A percentile compares a stretch with the other conserved stretches of the same genome.
phyloP scores from a whole-genome alignment of 257 asterid genomes.

The Nicotiana tomentosiformis region DNA sequence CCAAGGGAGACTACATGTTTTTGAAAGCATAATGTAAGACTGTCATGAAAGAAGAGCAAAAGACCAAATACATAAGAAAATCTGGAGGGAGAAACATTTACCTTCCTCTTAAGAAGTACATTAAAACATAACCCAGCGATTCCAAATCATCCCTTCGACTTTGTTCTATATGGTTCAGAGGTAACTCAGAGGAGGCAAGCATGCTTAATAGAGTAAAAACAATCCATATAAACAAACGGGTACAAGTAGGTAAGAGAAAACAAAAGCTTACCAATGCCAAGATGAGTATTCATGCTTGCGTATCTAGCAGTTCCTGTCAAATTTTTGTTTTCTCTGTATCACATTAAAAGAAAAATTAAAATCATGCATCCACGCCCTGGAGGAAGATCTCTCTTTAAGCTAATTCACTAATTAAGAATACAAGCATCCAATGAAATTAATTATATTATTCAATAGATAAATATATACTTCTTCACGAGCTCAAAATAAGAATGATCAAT shows the following conservation, averaged over 20 bases:
- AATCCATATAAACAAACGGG: not conserved
- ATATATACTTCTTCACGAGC: not conserved
- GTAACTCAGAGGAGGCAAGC: not conserved
- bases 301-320: slow-evolving; percentile 26
- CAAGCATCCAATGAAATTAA: not conserved
- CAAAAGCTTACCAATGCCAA: slow-evolving; percentile 16
- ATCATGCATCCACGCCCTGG: not conserved
- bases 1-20: slow-evolving; percentile 58
- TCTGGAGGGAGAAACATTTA: not conserved
- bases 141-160: slow-evolving; percentile 23
- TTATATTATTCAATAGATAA: not conserved
- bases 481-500: not conserved
- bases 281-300: slow-evolving; percentile 14
- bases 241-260: not conserved
- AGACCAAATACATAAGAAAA: not conserved
- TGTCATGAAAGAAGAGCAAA: not conserved
- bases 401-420: not conserved
- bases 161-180: slow-evolving; percentile 12
- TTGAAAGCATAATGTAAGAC: slow-evolving; percentile 19
- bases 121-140: slow-evolving; percentile 18
- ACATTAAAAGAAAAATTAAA: not conserved
- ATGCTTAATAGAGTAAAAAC: not conserved
- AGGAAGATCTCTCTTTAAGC: not conserved
- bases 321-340: slow-evolving; percentile 22
- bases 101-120: slow-evolving; percentile 24